These are phyloP conservation scores for Didymella sp. DNA, from an alignment of 2,329 filamentous ascomycete species.

Conservation along the genomic window DNA sequence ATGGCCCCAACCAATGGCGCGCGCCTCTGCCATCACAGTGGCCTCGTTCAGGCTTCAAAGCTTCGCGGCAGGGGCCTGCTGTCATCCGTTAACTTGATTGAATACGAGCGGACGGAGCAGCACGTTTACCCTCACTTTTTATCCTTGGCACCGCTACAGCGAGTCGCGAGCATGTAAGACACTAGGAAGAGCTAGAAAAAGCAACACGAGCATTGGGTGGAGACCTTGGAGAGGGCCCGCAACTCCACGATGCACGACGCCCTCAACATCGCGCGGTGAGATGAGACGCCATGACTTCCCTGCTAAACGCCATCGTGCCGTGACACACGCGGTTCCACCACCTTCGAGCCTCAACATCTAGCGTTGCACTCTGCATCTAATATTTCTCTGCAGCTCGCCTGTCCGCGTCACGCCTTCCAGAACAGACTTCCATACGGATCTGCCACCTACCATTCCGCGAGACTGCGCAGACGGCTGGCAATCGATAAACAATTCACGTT, in stretches of 20 bases:
- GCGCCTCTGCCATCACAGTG: slow-evolving; percentile 13
- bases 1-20: slow-evolving; percentile 12
- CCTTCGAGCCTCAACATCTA: slow-evolving; percentile 21
- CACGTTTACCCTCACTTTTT: slow-evolving; percentile 20
- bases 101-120: slow-evolving; percentile 18
- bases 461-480: slow-evolving; percentile 23
- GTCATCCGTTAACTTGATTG: slow-evolving; percentile 20
- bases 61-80: slow-evolving; percentile 24
- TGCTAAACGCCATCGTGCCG: background rate
- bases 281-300: slow-evolving; percentile 10
- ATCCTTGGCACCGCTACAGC: slow-evolving; percentile 6
- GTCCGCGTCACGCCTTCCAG: slow-evolving; percentile 6
- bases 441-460: slow-evolving; percentile 15
- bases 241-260: slow-evolving; percentile 22
- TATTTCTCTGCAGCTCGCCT: background rate
- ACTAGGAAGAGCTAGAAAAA: slow-evolving; percentile 27
- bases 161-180: slow-evolving; percentile 6
- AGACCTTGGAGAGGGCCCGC: slow-evolving; percentile 24
- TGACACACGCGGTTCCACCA: slow-evolving; percentile 20
- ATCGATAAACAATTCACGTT: slow-evolving; percentile 28
- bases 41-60: slow-evolving; percentile 1
- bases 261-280: slow-evolving; percentile 22
- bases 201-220: slow-evolving; percentile 29
- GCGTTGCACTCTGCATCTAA: slow-evolving; percentile 5
- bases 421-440: slow-evolving; percentile 5